Evolutionary conservation across 495 filamentous ascomycete genomes (phyloP).

Genomic region (Aeminium ludgeri): DNA sequence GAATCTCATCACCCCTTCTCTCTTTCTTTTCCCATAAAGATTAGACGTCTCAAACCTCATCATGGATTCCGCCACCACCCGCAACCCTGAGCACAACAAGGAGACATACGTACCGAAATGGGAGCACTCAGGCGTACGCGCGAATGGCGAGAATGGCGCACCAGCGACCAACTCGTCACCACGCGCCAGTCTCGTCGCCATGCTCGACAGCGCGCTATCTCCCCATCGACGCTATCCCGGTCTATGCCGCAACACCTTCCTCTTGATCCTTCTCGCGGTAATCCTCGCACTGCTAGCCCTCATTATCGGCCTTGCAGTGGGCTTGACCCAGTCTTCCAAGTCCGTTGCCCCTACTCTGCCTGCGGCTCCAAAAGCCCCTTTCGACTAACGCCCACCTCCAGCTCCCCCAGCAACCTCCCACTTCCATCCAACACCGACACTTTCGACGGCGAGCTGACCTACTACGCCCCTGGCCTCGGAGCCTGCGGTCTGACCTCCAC

Average conservation of each 20-base stretch:
- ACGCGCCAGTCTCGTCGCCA: background rate
- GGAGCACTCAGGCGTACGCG: constrained; percentile 2
- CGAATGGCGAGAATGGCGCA: background rate
- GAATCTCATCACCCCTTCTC: no score
- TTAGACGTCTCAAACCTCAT: no score
- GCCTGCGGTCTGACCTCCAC: constrained; percentile 47
- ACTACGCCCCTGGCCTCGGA: constrained; percentile 51
- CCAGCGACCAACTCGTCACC: background rate
- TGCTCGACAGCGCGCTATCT: constrained; percentile 24
- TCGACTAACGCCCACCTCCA: background rate
- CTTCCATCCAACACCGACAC: constrained; percentile 34
- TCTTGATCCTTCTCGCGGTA: constrained; percentile 25
- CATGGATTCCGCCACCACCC: no score
- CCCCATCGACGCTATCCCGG: constrained; percentile 29
- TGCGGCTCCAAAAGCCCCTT: constrained; percentile 1
- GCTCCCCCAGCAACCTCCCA: constrained; percentile 32
- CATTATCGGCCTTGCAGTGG: constrained; percentile 39
- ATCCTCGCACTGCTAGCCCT: constrained; percentile 30
- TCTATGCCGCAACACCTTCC: constrained; percentile 25
- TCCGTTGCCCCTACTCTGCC: constrained; percentile 1
- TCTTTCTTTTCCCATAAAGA: no score
- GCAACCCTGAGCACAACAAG: constrained; percentile 16
- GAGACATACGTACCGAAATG: constrained; percentile 12
- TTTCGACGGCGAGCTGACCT: constrained; percentile 53
- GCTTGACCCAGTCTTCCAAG: constrained; percentile 25